Evolutionary conservation across 495 filamentous ascomycete genomes (phyloP), one percentile per base, ranked within the genome.

Genomic region (Penicillium bialowiezense): DNA sequence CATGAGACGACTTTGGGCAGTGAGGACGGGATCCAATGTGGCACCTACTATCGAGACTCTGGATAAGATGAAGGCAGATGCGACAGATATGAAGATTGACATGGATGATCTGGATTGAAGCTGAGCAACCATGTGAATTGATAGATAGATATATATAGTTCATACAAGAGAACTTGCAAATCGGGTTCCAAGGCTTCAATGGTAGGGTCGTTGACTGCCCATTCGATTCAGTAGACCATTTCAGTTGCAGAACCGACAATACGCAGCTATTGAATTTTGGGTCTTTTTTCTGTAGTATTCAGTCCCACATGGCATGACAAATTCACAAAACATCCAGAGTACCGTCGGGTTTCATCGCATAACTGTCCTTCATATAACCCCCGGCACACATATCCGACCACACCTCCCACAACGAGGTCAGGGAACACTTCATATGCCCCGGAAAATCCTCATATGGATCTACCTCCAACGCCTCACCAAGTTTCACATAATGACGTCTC

Each of bases 381-480:
- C 26, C 21, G 32, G 36, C 46, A 20, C 37, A 35, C 46, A 50
- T 55, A 45, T 50, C 36, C 52, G 17, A 19, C 47, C 47, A 55
- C 2, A 55, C n/a, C 17, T 50, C 52, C 20, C 23, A 50, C 35
- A 55, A 36, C 40, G 31, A 35, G 26, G 26, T 8, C 41, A 46
- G 26, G 15, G 46, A 55, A 24, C 52, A 55, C 29, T 50, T 55
- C 41, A 55, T 50, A 41, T 41, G 50, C 20, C 46, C 46, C 23
- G 13, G 41, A 37, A 55, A 55, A 7, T 2, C 14, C 10, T 15
- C 15, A 24, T 34, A 33, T 33, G 18, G 26, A 31, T 26, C 44
- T 32, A 47, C 44, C 36, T 50, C 39, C 46, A 48, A 49, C 44
- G 41, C 52, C 46, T 55, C 52, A 12, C 50, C 41, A 26, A 55